Percentiles rank a stretch among this genome's conserved stretches.
These are phyloP conservation scores for Fraxinus floribunda DNA, from an alignment of 305 asterid species.

Conservation along the genomic window DNA sequence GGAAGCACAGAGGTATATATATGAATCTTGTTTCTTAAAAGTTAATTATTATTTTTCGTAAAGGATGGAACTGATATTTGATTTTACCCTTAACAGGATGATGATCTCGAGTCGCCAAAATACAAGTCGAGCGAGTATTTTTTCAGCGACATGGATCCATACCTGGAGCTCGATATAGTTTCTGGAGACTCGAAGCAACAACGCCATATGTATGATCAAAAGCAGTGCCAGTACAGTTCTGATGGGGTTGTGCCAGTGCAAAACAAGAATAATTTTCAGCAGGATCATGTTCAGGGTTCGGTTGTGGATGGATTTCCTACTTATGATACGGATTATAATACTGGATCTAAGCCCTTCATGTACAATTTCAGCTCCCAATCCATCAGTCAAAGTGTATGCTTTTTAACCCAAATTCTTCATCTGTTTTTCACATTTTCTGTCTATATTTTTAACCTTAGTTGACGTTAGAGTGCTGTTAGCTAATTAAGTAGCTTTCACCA, in stretches of 20 bases:
- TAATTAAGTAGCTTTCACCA: background rate
- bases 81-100: background rate
- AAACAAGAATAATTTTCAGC: slow-evolving; percentile 33
- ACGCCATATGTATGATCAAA: slow-evolving; percentile 18
- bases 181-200: slow-evolving; percentile 43
- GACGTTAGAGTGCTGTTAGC: background rate
- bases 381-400: slow-evolving; percentile 70
- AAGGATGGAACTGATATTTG: background rate
- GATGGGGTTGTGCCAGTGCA: slow-evolving; percentile 80
- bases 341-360: slow-evolving; percentile 56
- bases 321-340: slow-evolving; percentile 48
- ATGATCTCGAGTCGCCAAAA: slow-evolving; percentile 17
- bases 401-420: background rate
- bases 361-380: slow-evolving; percentile 75
- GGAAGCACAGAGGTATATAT: background rate
- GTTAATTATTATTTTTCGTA: background rate
- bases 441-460: background rate
- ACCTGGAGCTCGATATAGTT: slow-evolving; percentile 59
- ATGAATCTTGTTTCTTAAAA: background rate
- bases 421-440: background rate
- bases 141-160: slow-evolving; percentile 59
- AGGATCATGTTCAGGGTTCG: slow-evolving; percentile 46
- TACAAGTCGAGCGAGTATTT: slow-evolving; percentile 53
- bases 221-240: slow-evolving; percentile 32
- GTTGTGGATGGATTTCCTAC: slow-evolving; percentile 75